Base-by-base conservation (phyloP, 345 rosid genomes). In the Xanthoceras sorbifolium region DNA sequence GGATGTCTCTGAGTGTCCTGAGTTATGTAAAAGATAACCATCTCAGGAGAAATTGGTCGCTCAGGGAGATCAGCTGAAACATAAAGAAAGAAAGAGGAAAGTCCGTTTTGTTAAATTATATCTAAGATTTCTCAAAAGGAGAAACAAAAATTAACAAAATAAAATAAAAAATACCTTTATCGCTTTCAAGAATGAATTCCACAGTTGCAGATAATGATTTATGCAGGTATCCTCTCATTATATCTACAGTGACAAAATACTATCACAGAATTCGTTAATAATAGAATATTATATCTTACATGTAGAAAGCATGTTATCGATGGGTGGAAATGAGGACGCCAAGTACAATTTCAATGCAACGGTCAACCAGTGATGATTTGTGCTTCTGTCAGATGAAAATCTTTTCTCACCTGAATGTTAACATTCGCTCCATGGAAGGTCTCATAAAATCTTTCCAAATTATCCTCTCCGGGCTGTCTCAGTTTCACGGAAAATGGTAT, bases 1-100 rank as follows among this genome's bases (percentile, higher is more conserved):
- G 93, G 97, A 81, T 93, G 97, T 79, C 87, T 90, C 78, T 95
- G 96, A 62, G 99, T 95, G 71, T 93, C 96, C 80, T 91, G 99
- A 71, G 98, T 93, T 66, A 95, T 90, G 81, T 93, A 90, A 78
- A 95, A 93, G 77, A 93, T 81, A 44, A 88, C 93, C 88, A 86
- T 75, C 85, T 95, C 98, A 26, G 98, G 90, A 82, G 94, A 87
- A 75, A 88, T 76, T 2, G 97, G 94, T 75, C 70, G 81, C 77
- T 87, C 87, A 40, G 82, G 88, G 77, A 87, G 89, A 86, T 92
- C 93, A 82, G 79, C 97, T 93, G 88, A 23, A 84, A 62, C 64
- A 79, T 29, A 69, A 80, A 17, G 44, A 34, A 0, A 61, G n/a
- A 42, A 71, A 69, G 78, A 32, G 61, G 40, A 73, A 76, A 78